phyloP scores from a whole-genome alignment of 345 rosid species.

The Salix exigua region DNA sequence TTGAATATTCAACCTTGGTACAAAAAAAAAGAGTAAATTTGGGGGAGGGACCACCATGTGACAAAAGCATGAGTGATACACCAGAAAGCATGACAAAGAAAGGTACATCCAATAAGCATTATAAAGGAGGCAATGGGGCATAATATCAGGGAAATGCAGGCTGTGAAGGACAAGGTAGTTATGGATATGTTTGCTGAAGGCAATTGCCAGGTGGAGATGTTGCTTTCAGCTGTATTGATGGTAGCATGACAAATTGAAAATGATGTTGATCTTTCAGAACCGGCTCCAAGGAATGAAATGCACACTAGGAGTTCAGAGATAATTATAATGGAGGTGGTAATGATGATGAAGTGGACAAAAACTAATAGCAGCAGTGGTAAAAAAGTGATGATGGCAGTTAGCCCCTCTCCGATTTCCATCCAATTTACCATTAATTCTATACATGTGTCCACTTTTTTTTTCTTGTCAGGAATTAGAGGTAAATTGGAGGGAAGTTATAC shows the following conservation, averaged over 20 bases:
- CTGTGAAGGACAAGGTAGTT: neutral
- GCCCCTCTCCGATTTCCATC: too few relatives aligned
- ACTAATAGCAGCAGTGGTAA: neutral
- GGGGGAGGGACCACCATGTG: too few relatives aligned
- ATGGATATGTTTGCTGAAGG: neutral
- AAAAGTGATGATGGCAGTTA: neutral
- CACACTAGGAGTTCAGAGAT: neutral
- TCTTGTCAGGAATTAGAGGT: too few relatives aligned
- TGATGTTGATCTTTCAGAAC: neutral
- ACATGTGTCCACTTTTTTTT: too few relatives aligned
- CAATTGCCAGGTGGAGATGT: neutral
- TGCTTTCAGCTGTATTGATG: neutral
- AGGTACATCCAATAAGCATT: neutral
- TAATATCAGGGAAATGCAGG: neutral
- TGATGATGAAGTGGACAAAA: neutral
- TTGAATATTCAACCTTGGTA: too few relatives aligned
- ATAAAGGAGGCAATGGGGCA: neutral
- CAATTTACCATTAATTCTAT: too few relatives aligned
- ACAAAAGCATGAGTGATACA: neutral
- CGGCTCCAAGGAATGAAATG: neutral
- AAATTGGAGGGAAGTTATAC: too few relatives aligned
- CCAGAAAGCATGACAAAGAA: neutral
- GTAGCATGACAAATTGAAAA: neutral
- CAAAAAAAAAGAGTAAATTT: too few relatives aligned
- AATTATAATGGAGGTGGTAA: neutral